Evolutionary conservation across 2,329 filamentous ascomycete genomes (phyloP), one percentile per base, ranked within the genome.

Genomic region (Fusarium sp.): DNA sequence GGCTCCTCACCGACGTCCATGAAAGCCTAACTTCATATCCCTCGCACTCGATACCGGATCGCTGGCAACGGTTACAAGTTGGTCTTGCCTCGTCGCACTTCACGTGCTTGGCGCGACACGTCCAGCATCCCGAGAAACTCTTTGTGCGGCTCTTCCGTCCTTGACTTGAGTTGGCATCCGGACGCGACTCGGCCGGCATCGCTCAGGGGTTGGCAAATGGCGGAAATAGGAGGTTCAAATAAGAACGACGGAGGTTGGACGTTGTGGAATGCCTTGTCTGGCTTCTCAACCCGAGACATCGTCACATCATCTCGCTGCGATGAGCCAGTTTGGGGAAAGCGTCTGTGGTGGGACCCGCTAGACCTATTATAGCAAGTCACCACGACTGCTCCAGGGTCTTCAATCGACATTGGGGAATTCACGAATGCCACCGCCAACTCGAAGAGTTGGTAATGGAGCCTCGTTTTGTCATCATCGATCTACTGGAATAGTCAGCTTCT

Each of bases 91-190:
- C 76, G 35, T 76, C 73, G 59, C 73, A 76, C 15, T 78, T 78
- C 64, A 78, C 64, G 30, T 78, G 76, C 35, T 78, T 78, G 7
- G 76, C 75, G 7, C 76, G 66, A 66, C 76, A 78, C 1, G 76
- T 78, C 76, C 76, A 78, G 58, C 76, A 78, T 20, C 76, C 76
- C 3, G 76, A 77, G 17, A 78, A 78, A 17, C 66, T 78, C 67
- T 78, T 78, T 6, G 75, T 77, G 37, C 76, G 76, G n/a, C 50
- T 63, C 64, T 77, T 78, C 4, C 71, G 71, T n/a, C 63, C 70
- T 7, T 75, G 68, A 7, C 66, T 71, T 8, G 72, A 68, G 17
- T 54, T 17, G 59, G 56, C 7, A 62, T 70, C 56, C 45, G 69
- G 14, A 27, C 52, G 60, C 15, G 50, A n/a, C n/a, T 68, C 64